Evolutionary conservation across 306 rosid species (phyloP), one percentile per base, ranked within the genome.

Genomic region (Medicago arabica): DNA sequence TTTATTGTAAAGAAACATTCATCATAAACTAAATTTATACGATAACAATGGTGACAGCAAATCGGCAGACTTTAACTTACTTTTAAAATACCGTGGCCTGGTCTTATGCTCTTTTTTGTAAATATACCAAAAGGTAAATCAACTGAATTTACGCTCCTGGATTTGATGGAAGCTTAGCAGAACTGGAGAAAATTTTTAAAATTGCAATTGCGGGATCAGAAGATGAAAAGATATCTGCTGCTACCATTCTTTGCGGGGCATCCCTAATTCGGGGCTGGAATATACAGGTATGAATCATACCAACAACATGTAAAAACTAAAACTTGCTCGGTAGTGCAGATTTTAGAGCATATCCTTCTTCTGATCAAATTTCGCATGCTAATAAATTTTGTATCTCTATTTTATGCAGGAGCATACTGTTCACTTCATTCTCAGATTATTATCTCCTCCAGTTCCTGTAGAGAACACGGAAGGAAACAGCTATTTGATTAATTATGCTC

Each of bases 131-230:
- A 88, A 84, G 88, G 86, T 87, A 90, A 92, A 87, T 89, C 96
- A 78, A 93, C 95, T 93, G 97, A 96, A 90, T 86, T 88, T 96
- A 95, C 86, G 90, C 98, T 96, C 93, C 88, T 96, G 97, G 96
- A 78, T 96, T 96, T 90, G 87, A 92, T 96, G 99, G 97, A 96
- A 92, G 99, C 89, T 92, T 96, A 86, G 96, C 99, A 90, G 99
- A 96, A 63, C 88, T 96, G 82, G 91, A 96, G 89, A 96, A 90
- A 77, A 77, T 89, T 78, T 92, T 90, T 79, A 93, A 86, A 84
- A 69, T 92, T 83, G 98, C 96, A 79, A 84, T 83, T 80, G 85
- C 86, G 64, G 99, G 97, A 90, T 85, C 99, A 54, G 86, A 92
- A 61, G 96, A 89, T 64, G 97, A 92, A 83, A 96, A 87, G 92